Base-by-base conservation (phyloP, 2,329 filamentous ascomycete species). In the Orbilia ellipsospora region DNA sequence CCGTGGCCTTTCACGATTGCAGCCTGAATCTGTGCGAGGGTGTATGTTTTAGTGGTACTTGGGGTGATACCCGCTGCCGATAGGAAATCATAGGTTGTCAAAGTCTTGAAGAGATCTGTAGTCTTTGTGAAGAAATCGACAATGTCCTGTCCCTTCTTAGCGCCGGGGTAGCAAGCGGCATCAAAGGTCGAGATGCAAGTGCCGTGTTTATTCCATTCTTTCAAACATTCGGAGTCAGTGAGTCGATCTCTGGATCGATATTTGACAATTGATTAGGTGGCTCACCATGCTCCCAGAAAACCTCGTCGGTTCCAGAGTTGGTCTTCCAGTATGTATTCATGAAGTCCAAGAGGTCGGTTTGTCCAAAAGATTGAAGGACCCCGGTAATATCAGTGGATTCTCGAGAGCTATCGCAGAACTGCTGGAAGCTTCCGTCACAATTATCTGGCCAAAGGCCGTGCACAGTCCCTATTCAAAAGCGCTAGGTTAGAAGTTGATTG, bases 301-400 rank as follows among this genome's bases (percentile, higher is more conserved):
- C 83, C 78, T 90, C 86, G 78, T 90, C 87, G 50, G 88, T 82
- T 67, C 89, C 90, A 57, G 86, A 80, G 81, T 89, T 87, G 80
- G 90, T 88, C 80, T 91, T 89, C 91, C 90, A 93, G 83, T 90
- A 92, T 1, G 83, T 87, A 60, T 86, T 82, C 90, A 93, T 93
- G 80, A 89, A 90, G 1, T 83, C 82, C 0, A 93, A 83, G 0
- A 90, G 84, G 28, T 87, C 86, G 0, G 83, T 83, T 60, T 86
- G 85, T 73, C 86, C 86, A 20, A 86, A 84, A 6, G 85, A 82
- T 6, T 85, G 81, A 42, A 92, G 83, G 69, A 92, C 90, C 13
- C 85, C 82, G 0, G 86, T 86, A 78, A 93, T 90, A 82, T 91
- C 90, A 65, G 84, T 86, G 81, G 92, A 91, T 59, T 83, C 85